phyloP scores from a whole-genome alignment of 2,329 filamentous ascomycete species.

The Leptographium galeiforme region DNA sequence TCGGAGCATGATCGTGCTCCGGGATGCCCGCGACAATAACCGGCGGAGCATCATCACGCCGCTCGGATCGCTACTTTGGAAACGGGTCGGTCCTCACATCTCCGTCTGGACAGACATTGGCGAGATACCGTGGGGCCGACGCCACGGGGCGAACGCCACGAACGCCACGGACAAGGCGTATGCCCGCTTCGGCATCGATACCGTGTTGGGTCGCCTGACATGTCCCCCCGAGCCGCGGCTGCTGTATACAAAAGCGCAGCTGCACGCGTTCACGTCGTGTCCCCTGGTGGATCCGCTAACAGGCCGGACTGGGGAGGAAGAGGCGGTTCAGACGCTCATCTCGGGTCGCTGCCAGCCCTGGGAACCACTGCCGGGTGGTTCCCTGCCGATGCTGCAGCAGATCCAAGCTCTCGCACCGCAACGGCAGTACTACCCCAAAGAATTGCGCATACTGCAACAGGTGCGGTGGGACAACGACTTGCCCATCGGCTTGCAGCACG shows the following conservation, averaged over 20 bases:
- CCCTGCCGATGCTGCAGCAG: slow-evolving; percentile 6
- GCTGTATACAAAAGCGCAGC: slow-evolving; percentile 40
- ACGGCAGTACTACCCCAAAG: slow-evolving; percentile 23
- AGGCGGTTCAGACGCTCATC: slow-evolving; percentile 35
- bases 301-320: slow-evolving; percentile 44
- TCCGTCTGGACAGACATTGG: slow-evolving; percentile 15
- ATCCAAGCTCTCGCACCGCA: slow-evolving; percentile 18
- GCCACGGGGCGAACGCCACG: background rate
- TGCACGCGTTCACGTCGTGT: slow-evolving; percentile 49
- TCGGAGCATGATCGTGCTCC: slow-evolving; percentile 42
- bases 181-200: slow-evolving; percentile 37
- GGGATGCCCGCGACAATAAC: slow-evolving; percentile 23
- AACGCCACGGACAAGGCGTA: slow-evolving; percentile 23
- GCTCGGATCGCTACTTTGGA: slow-evolving; percentile 22
- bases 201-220: slow-evolving; percentile 38
- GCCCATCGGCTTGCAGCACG: slow-evolving; percentile 23
- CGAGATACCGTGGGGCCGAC: background rate
- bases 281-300: slow-evolving; percentile 44
- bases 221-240: slow-evolving; percentile 42
- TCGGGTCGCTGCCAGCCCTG: slow-evolving; percentile 39
- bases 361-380: slow-evolving; percentile 16
- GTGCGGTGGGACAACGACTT: slow-evolving; percentile 19
- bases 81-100: slow-evolving; percentile 26
- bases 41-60: slow-evolving; percentile 40
- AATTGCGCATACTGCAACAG: slow-evolving; percentile 20